phyloP scores from a whole-genome alignment of 192 early-diverging fungal genomes.

The Piromyces sp. region DNA sequence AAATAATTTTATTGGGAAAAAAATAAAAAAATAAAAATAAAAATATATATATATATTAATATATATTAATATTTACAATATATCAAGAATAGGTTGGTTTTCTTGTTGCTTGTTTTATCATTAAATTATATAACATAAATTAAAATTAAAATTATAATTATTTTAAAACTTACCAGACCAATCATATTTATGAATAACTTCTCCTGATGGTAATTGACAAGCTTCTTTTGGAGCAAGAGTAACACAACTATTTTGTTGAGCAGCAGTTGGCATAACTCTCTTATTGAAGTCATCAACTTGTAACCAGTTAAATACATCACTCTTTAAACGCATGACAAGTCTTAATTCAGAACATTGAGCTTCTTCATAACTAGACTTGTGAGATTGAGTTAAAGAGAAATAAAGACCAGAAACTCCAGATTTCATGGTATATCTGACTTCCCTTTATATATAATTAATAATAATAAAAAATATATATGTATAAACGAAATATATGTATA shows the following conservation, averaged over 20 bases:
- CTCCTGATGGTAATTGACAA: neutral
- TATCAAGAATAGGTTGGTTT: too few relatives aligned
- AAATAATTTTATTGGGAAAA: too few relatives aligned
- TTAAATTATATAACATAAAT: too few relatives aligned
- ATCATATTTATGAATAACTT: neutral
- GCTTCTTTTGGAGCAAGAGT: neutral
- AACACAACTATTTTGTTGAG: neutral
- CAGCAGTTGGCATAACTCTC: neutral
- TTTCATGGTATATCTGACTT: neutral
- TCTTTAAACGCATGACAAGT: neutral
- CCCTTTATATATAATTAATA: neutral
- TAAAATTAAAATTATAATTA: too few relatives aligned
- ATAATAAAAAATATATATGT: too few relatives aligned
- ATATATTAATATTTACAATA: too few relatives aligned
- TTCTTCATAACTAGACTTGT: neutral
- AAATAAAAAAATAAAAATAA: too few relatives aligned
- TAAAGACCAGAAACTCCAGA: neutral
- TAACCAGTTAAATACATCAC: neutral
- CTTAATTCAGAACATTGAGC: neutral
- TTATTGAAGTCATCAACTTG: neutral
- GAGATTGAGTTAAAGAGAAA: neutral
- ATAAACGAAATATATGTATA: too few relatives aligned
- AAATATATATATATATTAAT: too few relatives aligned
- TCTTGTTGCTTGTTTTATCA: too few relatives aligned
- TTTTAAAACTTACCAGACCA: neutral